A percentile compares a stretch with the other conserved stretches of the same genome.
phyloP scores from a whole-genome alignment of 352 stramenopile species.

The Globisporangium alternatum region DNA sequence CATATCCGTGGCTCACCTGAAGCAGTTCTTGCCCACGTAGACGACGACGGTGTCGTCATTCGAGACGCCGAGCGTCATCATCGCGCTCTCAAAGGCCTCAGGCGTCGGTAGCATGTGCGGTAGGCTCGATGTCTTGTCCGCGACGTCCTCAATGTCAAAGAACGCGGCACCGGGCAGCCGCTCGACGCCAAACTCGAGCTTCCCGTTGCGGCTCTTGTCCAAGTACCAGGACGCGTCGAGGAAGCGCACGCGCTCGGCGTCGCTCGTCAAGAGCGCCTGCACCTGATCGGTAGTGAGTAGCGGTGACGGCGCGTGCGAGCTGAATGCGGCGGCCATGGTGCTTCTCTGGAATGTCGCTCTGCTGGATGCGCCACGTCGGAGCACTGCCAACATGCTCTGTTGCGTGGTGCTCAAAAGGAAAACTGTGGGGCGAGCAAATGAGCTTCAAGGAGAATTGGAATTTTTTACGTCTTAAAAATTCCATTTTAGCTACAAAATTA shows the following conservation, averaged over 20 bases:
- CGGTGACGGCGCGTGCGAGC: conserved; percentile 24
- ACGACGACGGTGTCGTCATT: conserved; percentile 76
- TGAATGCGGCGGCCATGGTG: conserved; percentile 9
- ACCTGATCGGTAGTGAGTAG: conserved; percentile 59
- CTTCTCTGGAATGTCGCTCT: neutral
- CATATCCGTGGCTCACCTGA: conserved; percentile 42
- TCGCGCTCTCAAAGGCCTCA: conserved; percentile 62
- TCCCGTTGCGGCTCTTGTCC: conserved; percentile 67
- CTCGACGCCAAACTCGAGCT: conserved; percentile 52
- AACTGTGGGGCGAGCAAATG: neutral
- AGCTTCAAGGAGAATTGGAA: neutral
- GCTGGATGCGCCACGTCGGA: conserved; percentile 1
- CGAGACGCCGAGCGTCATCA: conserved; percentile 61
- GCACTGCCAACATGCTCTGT: conserved; percentile 4
- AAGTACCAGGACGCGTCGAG: conserved; percentile 84
- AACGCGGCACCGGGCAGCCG: conserved; percentile 81
- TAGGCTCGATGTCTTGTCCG: conserved; percentile 63
- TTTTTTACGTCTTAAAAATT: neutral
- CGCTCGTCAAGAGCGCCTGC: conserved; percentile 28
- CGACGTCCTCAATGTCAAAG: conserved; percentile 91
- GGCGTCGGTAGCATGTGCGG: conserved; percentile 83
- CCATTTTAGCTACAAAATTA: neutral
- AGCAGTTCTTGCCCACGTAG: conserved; percentile 81
- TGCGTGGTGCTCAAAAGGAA: neutral
- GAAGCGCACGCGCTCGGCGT: conserved; percentile 45